These are phyloP conservation scores for Hypoxylon sp. DNA, from an alignment of 2,329 filamentous ascomycete genomes.

Conservation along the genomic window DNA sequence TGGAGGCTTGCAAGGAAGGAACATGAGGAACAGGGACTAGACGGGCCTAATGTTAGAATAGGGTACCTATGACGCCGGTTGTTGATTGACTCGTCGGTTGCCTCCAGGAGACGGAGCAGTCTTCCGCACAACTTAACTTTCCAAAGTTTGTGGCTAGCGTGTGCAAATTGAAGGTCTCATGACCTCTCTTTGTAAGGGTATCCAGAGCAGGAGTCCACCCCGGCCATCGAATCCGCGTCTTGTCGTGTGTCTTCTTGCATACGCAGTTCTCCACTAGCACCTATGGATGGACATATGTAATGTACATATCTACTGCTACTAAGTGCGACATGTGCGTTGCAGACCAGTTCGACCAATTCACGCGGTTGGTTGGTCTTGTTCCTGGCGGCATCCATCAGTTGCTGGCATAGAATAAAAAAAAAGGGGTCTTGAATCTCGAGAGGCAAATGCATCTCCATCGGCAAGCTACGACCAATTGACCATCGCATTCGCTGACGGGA, in stretches of 20 bases:
- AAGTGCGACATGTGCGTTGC: conserved; percentile 46
- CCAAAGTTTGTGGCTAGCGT: conserved; percentile 46
- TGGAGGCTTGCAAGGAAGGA: conserved; percentile 4
- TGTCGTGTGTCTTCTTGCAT: conserved; percentile 44
- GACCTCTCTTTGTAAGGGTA: conserved; percentile 47
- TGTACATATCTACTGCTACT: conserved; percentile 33
- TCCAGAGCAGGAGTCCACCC: conserved; percentile 45
- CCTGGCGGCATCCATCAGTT: conserved; percentile 36
- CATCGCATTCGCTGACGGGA: conserved; percentile 13
- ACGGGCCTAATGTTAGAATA: conserved; percentile 33
- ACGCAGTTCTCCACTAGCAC: conserved; percentile 33
- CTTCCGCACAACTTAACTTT: conserved; percentile 42
- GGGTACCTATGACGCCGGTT: conserved; percentile 39
- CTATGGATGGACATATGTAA: conserved; percentile 26
- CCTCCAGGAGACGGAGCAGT: conserved; percentile 42
- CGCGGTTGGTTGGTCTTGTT: conserved; percentile 43
- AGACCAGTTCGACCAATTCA: conserved; percentile 42
- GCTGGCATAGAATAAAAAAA: conserved; percentile 22
- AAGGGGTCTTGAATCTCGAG: conserved; percentile 18
- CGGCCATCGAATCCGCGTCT: conserved; percentile 41
- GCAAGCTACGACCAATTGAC: conserved; percentile 28
- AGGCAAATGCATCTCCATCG: conserved; percentile 21
- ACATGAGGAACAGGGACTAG: conserved; percentile 21
- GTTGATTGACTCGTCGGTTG: conserved; percentile 45
- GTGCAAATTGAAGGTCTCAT: conserved; percentile 46